Base-by-base conservation (phyloP, 2,329 filamentous ascomycete genomes). In the Nemania sp. region DNA sequence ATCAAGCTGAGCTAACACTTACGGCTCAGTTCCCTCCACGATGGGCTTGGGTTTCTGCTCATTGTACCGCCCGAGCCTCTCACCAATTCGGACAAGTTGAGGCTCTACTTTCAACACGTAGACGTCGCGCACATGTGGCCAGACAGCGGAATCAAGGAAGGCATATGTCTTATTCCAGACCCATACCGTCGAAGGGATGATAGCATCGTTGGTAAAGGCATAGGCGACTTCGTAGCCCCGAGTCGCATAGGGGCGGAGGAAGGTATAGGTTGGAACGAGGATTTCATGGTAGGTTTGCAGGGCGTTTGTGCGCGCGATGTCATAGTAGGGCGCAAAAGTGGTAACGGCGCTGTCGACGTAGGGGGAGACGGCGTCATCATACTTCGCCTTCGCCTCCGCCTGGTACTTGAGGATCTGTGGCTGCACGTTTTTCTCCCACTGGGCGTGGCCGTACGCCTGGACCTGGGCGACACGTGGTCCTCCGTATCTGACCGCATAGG, bases 51-150 rank as follows among this genome's bases (percentile, higher is more conserved):
- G 66, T 59, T 76, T 79, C 59, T 69, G 71, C 18, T 84, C 82
- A 65, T 82, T 87, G 75, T 92, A 91, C 49, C 90, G 83, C 42
- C 92, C 93, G 11, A 99, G 83, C 47, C 93, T 88, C 78, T 97
- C 90, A 12, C 91, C 91, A 70, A 99, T 98, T 69, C 92, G 91
- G 58, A 94, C 85, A 13, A 99, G 83, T 76, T 99, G 96, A 13
- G 96, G 96, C 77, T 98, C 93, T 3, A 99, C 93, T 69, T 96
- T 97, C 71, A 97, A 88, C 11, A 88, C 85, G 71, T 98, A 98
- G 5, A 97, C 78, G 13, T 90, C 83, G 25, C 90, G 87, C 11
- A 97, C 65, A 65, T 90, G 88, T 1, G 94, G 94, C 89, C 91
- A 95, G 15, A 98, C 79, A 1, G 87, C 88, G 48, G 86, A 85